These are phyloP conservation scores for Ophiostoma novo-ulmi DNA, from an alignment of 2,329 filamentous ascomycete species.

Conservation along the genomic window DNA sequence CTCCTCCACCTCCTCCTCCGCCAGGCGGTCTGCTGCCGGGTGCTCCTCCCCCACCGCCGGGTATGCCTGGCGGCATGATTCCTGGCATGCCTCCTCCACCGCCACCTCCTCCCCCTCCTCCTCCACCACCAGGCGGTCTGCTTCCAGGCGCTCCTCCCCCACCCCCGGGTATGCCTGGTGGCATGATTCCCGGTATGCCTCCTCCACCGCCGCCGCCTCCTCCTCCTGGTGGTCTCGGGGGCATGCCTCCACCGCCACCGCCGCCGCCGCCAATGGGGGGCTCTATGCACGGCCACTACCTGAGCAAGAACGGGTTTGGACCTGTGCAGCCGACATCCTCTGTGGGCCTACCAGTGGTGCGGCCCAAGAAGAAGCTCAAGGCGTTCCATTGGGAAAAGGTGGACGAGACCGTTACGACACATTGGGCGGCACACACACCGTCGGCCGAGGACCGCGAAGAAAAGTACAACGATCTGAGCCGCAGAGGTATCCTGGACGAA, in stretches of 20 bases:
- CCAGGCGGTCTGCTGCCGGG: conserved; percentile 32
- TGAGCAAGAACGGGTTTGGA: conserved; percentile 57
- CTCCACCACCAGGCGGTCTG: conserved; percentile 46
- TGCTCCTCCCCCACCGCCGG: conserved; percentile 32
- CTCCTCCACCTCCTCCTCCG: conserved; percentile 44
- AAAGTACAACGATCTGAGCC: conserved; percentile 88
- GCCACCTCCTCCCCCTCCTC: conserved; percentile 37
- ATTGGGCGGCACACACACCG: conserved; percentile 83
- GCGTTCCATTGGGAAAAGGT: conserved; percentile 99
- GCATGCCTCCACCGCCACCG: conserved; percentile 35
- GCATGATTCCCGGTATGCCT: conserved; percentile 30
- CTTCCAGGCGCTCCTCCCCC: conserved; percentile 39
- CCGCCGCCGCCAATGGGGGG: conserved; percentile 52
- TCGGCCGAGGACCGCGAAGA: conserved; percentile 88
- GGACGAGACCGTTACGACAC: conserved; percentile 81
- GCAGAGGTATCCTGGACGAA: conserved; percentile 93
- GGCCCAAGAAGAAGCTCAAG: conserved; percentile 99
- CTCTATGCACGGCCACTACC: conserved; percentile 68
- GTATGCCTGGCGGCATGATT: too few species aligned
- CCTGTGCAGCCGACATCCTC: conserved; percentile 42
- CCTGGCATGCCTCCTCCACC: too few species aligned
- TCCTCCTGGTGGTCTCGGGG: conserved; percentile 35
- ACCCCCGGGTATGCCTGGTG: conserved; percentile 36
- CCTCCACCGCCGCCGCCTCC: conserved; percentile 31
- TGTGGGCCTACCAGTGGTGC: conserved; percentile 69